Evolutionary conservation across 2,329 filamentous ascomycete species (phyloP), one percentile per base, ranked within the genome.

Genomic region (Ceratocystiopsis minuta): DNA sequence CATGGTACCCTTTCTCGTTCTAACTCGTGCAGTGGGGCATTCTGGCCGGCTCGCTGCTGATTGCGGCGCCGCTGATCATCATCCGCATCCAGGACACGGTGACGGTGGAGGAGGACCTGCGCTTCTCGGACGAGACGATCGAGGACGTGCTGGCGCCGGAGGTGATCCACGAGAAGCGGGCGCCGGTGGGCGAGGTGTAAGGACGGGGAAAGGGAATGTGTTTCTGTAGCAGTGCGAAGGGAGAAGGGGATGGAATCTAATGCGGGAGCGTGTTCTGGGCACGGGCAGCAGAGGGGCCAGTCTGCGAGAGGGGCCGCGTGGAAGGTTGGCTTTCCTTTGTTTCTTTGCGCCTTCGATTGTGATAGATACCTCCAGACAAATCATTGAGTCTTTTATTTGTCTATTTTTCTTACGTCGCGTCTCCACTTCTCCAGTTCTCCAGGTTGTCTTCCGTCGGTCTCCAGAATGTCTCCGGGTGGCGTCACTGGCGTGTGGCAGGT

Each of bases 81-180:
- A 62, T 75, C 52, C 80, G 79, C 62, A 80, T 95, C 57, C 71
- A 80, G 57, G 85, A 94, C 51, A 80, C 78, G n/a, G 74, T 84
- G 15, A 57, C 71, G 1, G 53, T 93, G 5, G 83, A 88, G 58
- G 78, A 87, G 42, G 87, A 95, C 58, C 64, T 94, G 40, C 75
- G 77, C 55, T 87, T 85, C 58, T 84, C 80, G 16, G 86, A 93
- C 53, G 83, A 90, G 68, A 90, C 80, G 0, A 54, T 79, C 15
- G 73, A 70, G 20, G 83, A 93, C 50, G 78, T 93, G 14, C 55
- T 59, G 13, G 54, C 57, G 10, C 45, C 48, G 3, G 52, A 45
- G 5, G 48, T 45, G 12, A 43, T 56, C 15, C 34, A 24, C 5
- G 37, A 36, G 16, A 47, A 49, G 20, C 20, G 7, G 45, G 17